A percentile compares a stretch with the other conserved stretches of the same genome.
Evolutionary conservation across 441 rosid genomes (phyloP).

Genomic region (Biscutella laevigata): DNA sequence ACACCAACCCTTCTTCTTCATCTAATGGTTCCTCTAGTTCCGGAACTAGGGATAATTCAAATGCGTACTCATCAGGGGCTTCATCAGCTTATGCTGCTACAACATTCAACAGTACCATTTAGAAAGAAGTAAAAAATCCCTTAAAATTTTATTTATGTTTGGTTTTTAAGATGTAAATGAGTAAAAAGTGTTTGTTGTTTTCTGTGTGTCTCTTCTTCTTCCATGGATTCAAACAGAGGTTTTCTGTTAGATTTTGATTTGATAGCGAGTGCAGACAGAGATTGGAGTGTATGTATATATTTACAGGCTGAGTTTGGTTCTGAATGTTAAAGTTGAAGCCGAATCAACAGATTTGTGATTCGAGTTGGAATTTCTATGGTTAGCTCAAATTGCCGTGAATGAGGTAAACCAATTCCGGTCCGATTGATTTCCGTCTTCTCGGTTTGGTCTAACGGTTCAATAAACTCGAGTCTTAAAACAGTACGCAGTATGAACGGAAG

Average conservation of each 20-base stretch:
- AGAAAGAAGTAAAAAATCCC: neutral
- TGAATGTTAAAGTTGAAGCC: slow-evolving; percentile 2
- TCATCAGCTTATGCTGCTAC: slow-evolving; percentile 23
- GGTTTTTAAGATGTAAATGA: slow-evolving; percentile 13
- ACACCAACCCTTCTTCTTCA: slow-evolving; percentile 27
- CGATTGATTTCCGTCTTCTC: neutral
- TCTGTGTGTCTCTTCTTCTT: neutral
- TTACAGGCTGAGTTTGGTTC: neutral
- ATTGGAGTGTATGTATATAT: slow-evolving; percentile 17
- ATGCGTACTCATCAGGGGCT: slow-evolving; percentile 23
- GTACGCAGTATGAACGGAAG: neutral
- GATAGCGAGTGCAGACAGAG: slow-evolving; percentile 9
- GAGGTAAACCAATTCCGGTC: neutral
- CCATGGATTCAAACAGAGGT: neutral
- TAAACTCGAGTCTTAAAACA: neutral
- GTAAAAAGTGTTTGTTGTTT: slow-evolving; percentile 11
- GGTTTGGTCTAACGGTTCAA: neutral
- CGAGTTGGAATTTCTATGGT: neutral
- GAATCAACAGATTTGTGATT: neutral
- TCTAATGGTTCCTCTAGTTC: slow-evolving; percentile 33
- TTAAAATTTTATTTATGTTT: neutral
- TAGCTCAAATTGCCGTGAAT: neutral
- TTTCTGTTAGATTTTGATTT: slow-evolving; percentile 14
- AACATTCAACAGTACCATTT: slow-evolving; percentile 25
- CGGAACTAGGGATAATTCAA: slow-evolving; percentile 43